Conservation (phyloP, 2,329 filamentous ascomycete species). For the Talaromyces piceae region DNA sequence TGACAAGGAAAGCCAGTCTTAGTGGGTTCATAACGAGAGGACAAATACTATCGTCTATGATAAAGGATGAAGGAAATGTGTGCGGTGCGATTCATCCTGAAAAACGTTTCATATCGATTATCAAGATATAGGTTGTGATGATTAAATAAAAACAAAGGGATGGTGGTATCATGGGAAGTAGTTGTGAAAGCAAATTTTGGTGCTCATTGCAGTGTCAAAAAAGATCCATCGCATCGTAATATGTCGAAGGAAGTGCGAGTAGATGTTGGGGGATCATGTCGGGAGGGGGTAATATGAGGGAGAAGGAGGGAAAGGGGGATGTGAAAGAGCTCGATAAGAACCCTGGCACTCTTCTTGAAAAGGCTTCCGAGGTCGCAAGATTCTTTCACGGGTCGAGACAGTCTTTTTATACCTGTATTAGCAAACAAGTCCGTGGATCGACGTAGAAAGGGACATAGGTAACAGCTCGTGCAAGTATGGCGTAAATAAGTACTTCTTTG, state of each 20-base stretch:
- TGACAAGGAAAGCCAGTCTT: not conserved
- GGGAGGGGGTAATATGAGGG: not conserved
- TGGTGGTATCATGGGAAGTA: not conserved
- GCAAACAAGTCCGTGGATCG: not conserved
- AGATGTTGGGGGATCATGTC: not conserved
- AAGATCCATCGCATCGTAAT: not conserved
- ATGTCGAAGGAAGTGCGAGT: not conserved
- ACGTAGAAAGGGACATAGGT: not conserved
- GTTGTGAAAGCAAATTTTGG: not conserved
- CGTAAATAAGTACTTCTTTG: not conserved
- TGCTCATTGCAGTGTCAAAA: not conserved
- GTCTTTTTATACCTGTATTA: too few species aligned
- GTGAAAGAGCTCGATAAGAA: not conserved
- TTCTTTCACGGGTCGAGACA: not conserved
- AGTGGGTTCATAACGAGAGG: too few species aligned
- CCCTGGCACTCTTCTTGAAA: not conserved
- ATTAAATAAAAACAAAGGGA: not conserved
- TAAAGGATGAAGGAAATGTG: too few species aligned
- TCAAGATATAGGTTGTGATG: too few species aligned
- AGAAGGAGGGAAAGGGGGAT: not conserved
- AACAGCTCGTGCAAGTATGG: not conserved
- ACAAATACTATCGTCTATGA: too few species aligned
- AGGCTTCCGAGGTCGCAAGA: not conserved
- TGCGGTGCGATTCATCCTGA: too few species aligned
- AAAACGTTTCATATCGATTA: too few species aligned